A percentile compares a stretch with the other conserved stretches of the same genome.
Evolutionary conservation across 352 stramenopile genomes (phyloP).

Genomic region (Pythium rhizo-oryzae): DNA sequence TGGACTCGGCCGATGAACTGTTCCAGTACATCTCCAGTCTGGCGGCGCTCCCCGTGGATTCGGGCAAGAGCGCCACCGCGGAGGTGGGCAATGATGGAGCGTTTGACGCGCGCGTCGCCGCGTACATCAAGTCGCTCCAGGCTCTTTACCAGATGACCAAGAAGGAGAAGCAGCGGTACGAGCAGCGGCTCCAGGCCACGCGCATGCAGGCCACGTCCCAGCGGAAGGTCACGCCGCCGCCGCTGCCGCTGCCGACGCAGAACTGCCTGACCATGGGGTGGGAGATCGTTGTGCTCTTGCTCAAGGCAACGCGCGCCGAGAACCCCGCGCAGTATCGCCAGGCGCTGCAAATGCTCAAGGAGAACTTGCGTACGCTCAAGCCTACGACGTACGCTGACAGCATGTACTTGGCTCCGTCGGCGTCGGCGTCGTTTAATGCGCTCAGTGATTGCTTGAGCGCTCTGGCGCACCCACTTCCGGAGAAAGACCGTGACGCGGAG

Average conservation of each 20-base stretch:
- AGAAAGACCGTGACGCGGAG: conserved; percentile 32
- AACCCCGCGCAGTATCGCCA: conserved; percentile 70
- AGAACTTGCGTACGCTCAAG: conserved; percentile 69
- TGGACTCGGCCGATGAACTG: conserved; percentile 77
- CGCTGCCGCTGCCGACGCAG: conserved; percentile 78
- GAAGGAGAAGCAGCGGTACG: conserved; percentile 80
- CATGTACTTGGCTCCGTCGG: conserved; percentile 82
- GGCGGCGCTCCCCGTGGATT: conserved; percentile 34
- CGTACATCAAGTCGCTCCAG: conserved; percentile 78
- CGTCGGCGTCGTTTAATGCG: conserved; percentile 69
- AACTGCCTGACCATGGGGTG: conserved; percentile 86
- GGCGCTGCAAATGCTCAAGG: conserved; percentile 77
- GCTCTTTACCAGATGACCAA: conserved; percentile 74
- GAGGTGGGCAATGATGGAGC: conserved; percentile 7
- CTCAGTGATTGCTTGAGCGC: conserved; percentile 71
- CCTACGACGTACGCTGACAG: conserved; percentile 80
- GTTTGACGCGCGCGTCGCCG: conserved; percentile 71
- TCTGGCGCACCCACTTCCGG: conserved; percentile 33
- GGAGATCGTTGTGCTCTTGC: conserved; percentile 74
- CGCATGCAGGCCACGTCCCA: conserved; percentile 61
- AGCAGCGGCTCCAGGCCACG: conserved; percentile 62
- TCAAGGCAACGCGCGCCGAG: conserved; percentile 65
- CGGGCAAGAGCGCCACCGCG: neutral
- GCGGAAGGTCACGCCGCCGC: conserved; percentile 68
- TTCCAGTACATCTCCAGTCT: conserved; percentile 83